phyloP scores from a whole-genome alignment of 306 rosid species.

The Elaeagnus macrophylla region DNA sequence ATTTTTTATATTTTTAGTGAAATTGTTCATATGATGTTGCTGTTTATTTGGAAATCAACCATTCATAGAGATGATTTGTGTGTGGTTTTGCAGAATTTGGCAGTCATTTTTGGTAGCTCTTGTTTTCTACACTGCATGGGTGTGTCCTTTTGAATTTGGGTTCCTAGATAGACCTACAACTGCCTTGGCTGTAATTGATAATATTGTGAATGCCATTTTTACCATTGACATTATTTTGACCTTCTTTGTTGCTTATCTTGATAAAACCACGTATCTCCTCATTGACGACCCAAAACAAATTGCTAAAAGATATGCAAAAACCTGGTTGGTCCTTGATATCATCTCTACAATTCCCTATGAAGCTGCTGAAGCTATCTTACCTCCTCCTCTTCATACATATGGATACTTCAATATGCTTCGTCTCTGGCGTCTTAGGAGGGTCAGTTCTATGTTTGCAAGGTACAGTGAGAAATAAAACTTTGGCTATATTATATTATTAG shows the following conservation, averaged over 20 bases:
- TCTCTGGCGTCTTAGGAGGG: conserved; percentile 78
- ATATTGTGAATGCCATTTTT: conserved; percentile 52
- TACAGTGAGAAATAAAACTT: conserved; percentile 17
- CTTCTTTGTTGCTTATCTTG: conserved; percentile 68
- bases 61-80: not conserved
- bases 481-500: no score
- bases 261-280: conserved; percentile 44
- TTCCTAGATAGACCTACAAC: conserved; percentile 28
- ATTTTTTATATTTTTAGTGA: no score
- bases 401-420: conserved; percentile 69
- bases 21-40: not conserved
- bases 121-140: conserved; percentile 79
- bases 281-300: conserved; percentile 34
- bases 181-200: conserved; percentile 32
- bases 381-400: conserved; percentile 28
- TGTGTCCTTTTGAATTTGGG: conserved; percentile 73
- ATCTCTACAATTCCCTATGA: conserved; percentile 58
- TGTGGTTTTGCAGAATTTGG: conserved; percentile 42
- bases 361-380: conserved; percentile 24
- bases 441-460: conserved; percentile 69
- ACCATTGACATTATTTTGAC: conserved; percentile 53
- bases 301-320: conserved; percentile 46
- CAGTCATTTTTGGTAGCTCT: conserved; percentile 39
- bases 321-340: conserved; percentile 59
- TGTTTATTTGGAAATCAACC: not conserved